These are phyloP conservation scores for Candida coleopterorum DNA, from an alignment of 805 yeast species.

Conservation along the genomic window DNA sequence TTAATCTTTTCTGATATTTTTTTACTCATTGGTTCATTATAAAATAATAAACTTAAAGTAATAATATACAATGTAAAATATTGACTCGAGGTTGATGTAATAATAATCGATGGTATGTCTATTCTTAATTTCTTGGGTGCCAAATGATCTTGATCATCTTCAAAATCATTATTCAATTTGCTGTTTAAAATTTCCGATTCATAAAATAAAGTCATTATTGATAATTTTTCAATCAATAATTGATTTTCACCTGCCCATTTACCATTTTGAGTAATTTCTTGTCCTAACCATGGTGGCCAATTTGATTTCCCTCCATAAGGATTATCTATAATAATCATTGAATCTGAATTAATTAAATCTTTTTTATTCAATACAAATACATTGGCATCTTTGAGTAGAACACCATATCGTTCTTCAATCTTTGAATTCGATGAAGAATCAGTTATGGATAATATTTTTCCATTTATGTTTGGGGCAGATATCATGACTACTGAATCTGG, in stretches of 20 bases:
- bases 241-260: slow-evolving; percentile 41
- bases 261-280: slow-evolving; percentile 52
- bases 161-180: slow-evolving; percentile 7
- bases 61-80: slow-evolving; percentile 64
- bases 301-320: slow-evolving; percentile 56
- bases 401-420: slow-evolving; percentile 67
- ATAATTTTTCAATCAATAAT: slow-evolving; percentile 58
- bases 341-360: slow-evolving; percentile 18
- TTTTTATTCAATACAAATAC: slow-evolving; percentile 51
- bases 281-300: slow-evolving; percentile 93
- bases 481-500: slow-evolving; percentile 59
- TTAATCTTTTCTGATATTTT: slow-evolving; percentile 55
- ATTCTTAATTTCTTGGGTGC: slow-evolving; percentile 43
- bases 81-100: slow-evolving; percentile 69
- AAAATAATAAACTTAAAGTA: slow-evolving; percentile 58
- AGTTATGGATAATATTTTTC: slow-evolving; percentile 62
- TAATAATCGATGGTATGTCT: slow-evolving; percentile 64
- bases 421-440: slow-evolving; percentile 15
- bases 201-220: slow-evolving; percentile 59
- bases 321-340: slow-evolving; percentile 21
- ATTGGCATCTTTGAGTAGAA: slow-evolving; percentile 64
- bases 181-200: slow-evolving; percentile 26
- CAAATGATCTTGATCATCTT: slow-evolving; percentile 1
- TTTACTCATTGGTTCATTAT: slow-evolving; percentile 67
- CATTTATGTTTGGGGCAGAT: slow-evolving; percentile 68